These are phyloP conservation scores for Sclerotinia nivalis DNA, from an alignment of 2,329 filamentous ascomycete species.

Conservation along the genomic window DNA sequence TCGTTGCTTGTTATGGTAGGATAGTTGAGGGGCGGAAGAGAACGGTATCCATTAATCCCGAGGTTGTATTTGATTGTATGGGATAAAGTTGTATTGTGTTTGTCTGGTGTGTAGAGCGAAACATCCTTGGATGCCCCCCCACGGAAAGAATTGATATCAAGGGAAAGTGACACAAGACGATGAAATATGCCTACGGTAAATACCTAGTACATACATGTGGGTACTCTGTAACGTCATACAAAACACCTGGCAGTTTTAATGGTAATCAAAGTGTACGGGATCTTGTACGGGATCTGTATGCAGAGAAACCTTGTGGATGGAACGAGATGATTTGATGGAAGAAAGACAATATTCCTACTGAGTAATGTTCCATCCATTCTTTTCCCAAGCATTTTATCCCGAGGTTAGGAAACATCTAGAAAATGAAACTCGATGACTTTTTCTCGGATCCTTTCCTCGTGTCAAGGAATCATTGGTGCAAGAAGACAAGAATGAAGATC, in stretches of 20 bases:
- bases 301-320: background rate
- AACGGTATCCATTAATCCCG: background rate
- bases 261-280: no score
- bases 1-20: background rate
- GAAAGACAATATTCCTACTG: conserved; percentile 11
- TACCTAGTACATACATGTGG: background rate
- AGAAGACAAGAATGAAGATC: background rate
- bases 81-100: no score
- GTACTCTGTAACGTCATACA: conserved; percentile 2
- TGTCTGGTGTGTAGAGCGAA: background rate
- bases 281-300: background rate
- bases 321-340: background rate
- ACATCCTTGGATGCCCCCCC: background rate
- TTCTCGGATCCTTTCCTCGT: conserved; percentile 1
- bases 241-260: background rate
- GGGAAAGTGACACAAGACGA: conserved; percentile 1
- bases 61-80: background rate
- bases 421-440: background rate
- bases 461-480: conserved; percentile 1
- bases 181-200: background rate
- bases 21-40: no score
- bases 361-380: conserved; percentile 2
- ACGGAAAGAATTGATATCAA: background rate
- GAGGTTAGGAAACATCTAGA: background rate
- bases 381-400: background rate